Conservation (phyloP, 345 rosid genomes). For the Ceriops decandra region DNA sequence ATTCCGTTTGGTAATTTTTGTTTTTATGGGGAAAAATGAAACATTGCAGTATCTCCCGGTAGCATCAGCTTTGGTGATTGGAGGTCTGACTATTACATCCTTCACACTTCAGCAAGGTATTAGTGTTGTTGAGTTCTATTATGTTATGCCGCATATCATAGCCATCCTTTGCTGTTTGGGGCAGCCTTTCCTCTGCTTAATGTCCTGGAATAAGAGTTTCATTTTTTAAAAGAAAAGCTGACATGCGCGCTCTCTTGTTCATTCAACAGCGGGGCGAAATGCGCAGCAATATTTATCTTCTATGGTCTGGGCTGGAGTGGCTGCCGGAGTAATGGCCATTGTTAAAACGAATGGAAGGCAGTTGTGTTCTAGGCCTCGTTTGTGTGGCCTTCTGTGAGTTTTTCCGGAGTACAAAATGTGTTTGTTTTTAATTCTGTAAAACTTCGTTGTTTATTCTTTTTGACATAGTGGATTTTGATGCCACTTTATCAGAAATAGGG, state of each 20-base stretch:
- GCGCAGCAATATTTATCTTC: constrained; percentile 67
- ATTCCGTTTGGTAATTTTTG: too few species aligned
- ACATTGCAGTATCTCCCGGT: constrained; percentile 76
- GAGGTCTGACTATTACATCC: constrained; percentile 81
- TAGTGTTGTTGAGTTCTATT: background rate
- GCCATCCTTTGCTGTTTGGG: background rate
- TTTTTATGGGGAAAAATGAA: too few species aligned
- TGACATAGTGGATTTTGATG: too few species aligned
- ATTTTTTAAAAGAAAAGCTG: background rate
- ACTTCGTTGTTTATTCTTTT: too few species aligned
- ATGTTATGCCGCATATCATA: background rate
- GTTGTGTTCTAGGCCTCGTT: constrained; percentile 88
- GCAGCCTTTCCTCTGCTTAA: background rate
- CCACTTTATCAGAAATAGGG: too few species aligned
- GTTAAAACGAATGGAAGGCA: constrained; percentile 85
- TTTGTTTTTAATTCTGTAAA: too few species aligned
- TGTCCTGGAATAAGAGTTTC: background rate
- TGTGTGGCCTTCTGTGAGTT: constrained; percentile 67
- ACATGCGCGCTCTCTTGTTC: background rate
- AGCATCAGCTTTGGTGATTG: constrained; percentile 84
- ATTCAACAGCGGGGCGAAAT: constrained; percentile 57
- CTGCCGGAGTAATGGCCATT: constrained; percentile 83
- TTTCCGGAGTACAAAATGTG: too few species aligned
- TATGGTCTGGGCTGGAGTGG: constrained; percentile 74
- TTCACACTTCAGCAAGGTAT: constrained; percentile 87